A percentile compares a stretch with the other conserved stretches of the same genome.
phyloP scores from a whole-genome alignment of 768 basidiomycete species.

The Tricholoma furcatifolium region DNA sequence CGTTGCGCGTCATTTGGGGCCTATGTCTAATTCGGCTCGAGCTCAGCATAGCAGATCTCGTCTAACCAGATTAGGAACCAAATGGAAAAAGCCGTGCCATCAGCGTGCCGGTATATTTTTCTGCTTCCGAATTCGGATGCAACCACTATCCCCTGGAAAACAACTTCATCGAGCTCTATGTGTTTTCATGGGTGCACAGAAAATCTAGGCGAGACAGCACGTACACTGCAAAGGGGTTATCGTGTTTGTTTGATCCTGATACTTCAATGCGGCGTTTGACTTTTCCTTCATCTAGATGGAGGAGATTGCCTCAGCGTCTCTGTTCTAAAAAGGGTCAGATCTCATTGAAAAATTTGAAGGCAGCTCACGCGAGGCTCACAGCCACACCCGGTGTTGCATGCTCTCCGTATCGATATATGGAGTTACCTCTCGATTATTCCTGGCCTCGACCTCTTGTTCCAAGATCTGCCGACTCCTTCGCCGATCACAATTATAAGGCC shows the following conservation, averaged over 20 bases:
- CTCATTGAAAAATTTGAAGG: slow-evolving; percentile 9
- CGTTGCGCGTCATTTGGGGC: slow-evolving; percentile 23
- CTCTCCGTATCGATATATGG: slow-evolving; percentile 25
- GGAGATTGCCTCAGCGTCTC: not conserved
- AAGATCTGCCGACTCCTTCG: slow-evolving; percentile 19
- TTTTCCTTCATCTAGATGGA: slow-evolving; percentile 23
- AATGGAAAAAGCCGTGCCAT: slow-evolving; percentile 19
- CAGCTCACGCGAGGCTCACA: slow-evolving; percentile 13
- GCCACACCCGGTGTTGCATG: slow-evolving; percentile 18
- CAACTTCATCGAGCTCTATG: not conserved
- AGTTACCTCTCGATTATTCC: slow-evolving; percentile 8
- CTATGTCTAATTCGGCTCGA: slow-evolving; percentile 34
- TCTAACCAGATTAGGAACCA: slow-evolving; percentile 28
- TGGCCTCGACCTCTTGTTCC: slow-evolving; percentile 4
- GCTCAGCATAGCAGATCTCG: slow-evolving; percentile 29
- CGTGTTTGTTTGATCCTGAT: slow-evolving; percentile 10
- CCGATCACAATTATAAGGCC: slow-evolving; percentile 12
- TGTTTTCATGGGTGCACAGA: not conserved
- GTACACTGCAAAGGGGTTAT: slow-evolving; percentile 6
- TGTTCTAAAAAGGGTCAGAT: slow-evolving; percentile 4
- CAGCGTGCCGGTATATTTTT: slow-evolving; percentile 25
- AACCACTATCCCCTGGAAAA: not conserved
- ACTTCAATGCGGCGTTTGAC: slow-evolving; percentile 32
- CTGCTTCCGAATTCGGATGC: not conserved
- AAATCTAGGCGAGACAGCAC: not conserved